A percentile compares a stretch with the other conserved stretches of the same genome.
These are phyloP conservation scores for Akanthomyces muscarius DNA, from an alignment of 2,329 filamentous ascomycete genomes.

Conservation along the genomic window DNA sequence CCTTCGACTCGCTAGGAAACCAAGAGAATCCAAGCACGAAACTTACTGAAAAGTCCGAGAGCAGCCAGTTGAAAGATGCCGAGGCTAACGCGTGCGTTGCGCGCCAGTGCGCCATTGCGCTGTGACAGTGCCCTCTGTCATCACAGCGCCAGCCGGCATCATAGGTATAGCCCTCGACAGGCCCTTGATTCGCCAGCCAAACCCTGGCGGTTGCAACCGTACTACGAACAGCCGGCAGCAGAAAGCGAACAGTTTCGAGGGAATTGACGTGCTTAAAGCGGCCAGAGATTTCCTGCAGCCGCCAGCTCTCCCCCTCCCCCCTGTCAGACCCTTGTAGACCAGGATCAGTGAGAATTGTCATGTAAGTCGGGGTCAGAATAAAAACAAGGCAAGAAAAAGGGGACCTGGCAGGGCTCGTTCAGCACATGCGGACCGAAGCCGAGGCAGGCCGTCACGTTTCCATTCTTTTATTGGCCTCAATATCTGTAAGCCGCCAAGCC, in stretches of 20 bases:
- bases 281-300: neutral
- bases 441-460: neutral
- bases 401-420: neutral
- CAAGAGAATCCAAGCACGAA: too few relatives aligned
- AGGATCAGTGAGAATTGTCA: neutral
- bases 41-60: too few relatives aligned
- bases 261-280: slow-evolving; percentile 1
- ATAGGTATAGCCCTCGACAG: too few relatives aligned
- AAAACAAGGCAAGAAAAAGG: neutral
- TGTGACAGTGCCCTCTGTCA: too few relatives aligned
- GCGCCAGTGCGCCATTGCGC: too few relatives aligned
- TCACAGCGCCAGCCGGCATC: too few relatives aligned
- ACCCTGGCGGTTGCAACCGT: neutral
- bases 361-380: neutral
- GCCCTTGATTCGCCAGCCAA: neutral
- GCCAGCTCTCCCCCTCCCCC: neutral
- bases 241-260: neutral
- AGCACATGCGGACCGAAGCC: neutral
- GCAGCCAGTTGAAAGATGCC: too few relatives aligned
- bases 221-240: neutral
- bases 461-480: neutral
- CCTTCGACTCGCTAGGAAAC: too few relatives aligned
- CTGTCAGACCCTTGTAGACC: neutral
- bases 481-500: neutral
- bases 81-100: too few relatives aligned